Conservation (phyloP, 1,284 basidiomycete species). For the Cryptococcus sp. region DNA sequence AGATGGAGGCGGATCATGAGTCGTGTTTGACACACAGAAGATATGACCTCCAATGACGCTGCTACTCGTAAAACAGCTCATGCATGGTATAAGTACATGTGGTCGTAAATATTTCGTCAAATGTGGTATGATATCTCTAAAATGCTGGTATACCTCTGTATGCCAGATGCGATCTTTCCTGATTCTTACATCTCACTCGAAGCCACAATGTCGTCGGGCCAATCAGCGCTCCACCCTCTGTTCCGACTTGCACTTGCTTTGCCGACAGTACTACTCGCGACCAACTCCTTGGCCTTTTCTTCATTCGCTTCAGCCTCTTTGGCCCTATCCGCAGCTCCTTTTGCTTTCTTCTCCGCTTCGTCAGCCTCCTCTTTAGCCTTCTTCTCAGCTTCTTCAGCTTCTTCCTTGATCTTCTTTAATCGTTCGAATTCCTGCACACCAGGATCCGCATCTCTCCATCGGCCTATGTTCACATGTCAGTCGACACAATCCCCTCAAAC, state of each 20-base stretch:
- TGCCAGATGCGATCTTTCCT: no score
- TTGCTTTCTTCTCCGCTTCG: conserved; percentile 9
- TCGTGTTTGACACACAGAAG: no score
- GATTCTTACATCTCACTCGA: no score
- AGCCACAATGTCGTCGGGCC: no score
- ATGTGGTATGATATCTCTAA: no score
- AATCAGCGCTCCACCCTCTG: no score
- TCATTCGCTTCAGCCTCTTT: conserved; percentile 5
- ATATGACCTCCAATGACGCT: no score
- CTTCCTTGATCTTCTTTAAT: conserved; percentile 33
- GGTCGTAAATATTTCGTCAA: no score
- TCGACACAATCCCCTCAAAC: background rate
- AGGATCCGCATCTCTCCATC: conserved; percentile 37
- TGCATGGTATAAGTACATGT: no score
- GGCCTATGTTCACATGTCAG: conserved; percentile 13
- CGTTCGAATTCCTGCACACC: conserved; percentile 30
- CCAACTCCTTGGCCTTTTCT: conserved; percentile 3
- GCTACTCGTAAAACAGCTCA: no score
- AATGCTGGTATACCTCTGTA: no score
- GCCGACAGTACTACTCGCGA: background rate
- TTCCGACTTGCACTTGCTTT: background rate
- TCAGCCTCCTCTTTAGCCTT: conserved; percentile 12
- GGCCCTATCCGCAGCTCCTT: conserved; percentile 5
- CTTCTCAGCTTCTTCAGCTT: conserved; percentile 25
- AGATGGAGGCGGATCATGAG: no score